Evolutionary conservation across 805 yeast species (phyloP).

Genomic region (Candida ascalaphidarum): DNA sequence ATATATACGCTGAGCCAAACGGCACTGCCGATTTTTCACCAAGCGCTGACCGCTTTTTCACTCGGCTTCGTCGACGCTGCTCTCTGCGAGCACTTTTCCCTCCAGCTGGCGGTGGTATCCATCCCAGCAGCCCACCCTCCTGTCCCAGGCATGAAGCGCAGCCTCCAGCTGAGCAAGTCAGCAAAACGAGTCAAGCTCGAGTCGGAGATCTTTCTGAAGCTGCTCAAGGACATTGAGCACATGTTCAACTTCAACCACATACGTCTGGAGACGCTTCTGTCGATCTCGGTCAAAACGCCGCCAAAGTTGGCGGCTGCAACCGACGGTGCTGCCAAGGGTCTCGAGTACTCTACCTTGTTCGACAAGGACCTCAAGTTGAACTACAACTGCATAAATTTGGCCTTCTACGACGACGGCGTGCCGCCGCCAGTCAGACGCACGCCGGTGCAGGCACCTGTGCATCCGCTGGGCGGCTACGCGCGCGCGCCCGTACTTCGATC

Average conservation of each 20-base stretch:
- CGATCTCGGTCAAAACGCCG: too few relatives aligned
- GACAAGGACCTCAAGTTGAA: neutral
- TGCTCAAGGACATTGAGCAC: constrained; percentile 8
- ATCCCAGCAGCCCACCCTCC: too few relatives aligned
- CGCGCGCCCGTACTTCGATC: neutral
- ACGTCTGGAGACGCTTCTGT: neutral
- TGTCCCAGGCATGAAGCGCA: constrained; percentile 3
- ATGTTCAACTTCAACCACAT: constrained; percentile 4
- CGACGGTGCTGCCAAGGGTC: neutral
- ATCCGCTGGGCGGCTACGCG: neutral
- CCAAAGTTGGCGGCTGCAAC: neutral
- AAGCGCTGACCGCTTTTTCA: too few relatives aligned
- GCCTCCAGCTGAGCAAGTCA: constrained; percentile 2
- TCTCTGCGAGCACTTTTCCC: too few relatives aligned
- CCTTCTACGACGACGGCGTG: constrained; percentile 1
- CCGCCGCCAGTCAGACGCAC: neutral
- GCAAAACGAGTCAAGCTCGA: constrained; percentile 4
- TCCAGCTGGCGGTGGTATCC: too few relatives aligned
- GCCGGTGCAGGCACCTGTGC: neutral
- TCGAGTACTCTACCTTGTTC: constrained; percentile 1
- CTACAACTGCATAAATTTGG: constrained; percentile 3
- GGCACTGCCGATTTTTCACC: too few relatives aligned
- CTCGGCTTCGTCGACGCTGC: too few relatives aligned
- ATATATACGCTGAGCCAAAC: too few relatives aligned
- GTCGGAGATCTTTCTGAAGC: constrained; percentile 7